phyloP scores from a whole-genome alignment of 768 basidiomycete species.

The Boletales sp. region DNA sequence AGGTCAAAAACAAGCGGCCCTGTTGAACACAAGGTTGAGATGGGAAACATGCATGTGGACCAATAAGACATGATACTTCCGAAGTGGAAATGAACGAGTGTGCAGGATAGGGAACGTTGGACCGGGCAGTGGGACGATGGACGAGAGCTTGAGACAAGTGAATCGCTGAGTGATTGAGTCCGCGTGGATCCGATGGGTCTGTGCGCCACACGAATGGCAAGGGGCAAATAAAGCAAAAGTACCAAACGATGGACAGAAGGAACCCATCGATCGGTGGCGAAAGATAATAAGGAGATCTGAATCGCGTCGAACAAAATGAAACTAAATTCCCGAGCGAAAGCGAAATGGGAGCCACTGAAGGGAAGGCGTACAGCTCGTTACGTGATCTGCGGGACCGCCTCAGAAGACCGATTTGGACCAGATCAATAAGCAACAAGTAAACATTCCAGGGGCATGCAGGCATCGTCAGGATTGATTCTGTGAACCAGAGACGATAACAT shows the following conservation, averaged over 20 bases:
- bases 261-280: constrained; percentile 14
- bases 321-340: constrained; percentile 11
- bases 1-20: constrained; percentile 32
- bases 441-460: neutral
- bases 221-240: constrained; percentile 9
- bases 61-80: constrained; percentile 13
- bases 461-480: neutral
- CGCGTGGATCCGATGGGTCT: constrained; percentile 20
- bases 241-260: constrained; percentile 8
- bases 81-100: constrained; percentile 10
- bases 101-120: constrained; percentile 8
- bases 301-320: constrained; percentile 11
- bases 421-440: neutral
- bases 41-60: constrained; percentile 19
- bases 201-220: constrained; percentile 14
- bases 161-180: constrained; percentile 28
- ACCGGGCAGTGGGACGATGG: constrained; percentile 2
- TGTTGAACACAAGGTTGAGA: constrained; percentile 23
- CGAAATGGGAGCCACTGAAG: constrained; percentile 15
- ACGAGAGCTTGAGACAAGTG: constrained; percentile 5
- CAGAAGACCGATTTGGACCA: constrained; percentile 14
- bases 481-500: neutral
- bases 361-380: constrained; percentile 23
- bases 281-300: constrained; percentile 13
- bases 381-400: constrained; percentile 28